phyloP scores from a whole-genome alignment of 2,329 filamentous ascomycete genomes.

The Aspergillus sp. region DNA sequence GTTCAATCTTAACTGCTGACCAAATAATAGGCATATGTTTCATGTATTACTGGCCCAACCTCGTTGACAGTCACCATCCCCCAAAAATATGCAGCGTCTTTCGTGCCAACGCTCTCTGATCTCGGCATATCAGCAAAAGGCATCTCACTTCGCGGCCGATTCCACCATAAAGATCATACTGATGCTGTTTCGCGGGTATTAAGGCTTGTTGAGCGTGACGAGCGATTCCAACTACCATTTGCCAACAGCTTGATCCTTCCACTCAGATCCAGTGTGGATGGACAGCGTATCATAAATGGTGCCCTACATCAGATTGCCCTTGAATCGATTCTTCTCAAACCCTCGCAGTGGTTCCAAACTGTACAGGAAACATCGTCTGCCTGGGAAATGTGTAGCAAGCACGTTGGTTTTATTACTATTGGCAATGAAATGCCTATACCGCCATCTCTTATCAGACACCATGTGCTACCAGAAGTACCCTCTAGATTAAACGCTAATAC shows the following conservation, averaged over 20 bases:
- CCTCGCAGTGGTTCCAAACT: not conserved
- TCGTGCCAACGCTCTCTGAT: not conserved
- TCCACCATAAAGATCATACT: not conserved
- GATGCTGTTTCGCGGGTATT: not conserved
- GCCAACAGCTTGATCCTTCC: not conserved
- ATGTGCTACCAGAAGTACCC: too few species aligned
- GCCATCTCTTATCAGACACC: not conserved
- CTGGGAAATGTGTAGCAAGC: not conserved
- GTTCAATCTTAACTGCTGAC: too few species aligned
- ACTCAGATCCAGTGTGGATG: not conserved
- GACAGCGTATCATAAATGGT: not conserved
- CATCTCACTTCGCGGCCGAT: not conserved
- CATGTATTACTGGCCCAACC: not conserved
- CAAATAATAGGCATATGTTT: not conserved
- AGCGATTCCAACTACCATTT: not conserved
- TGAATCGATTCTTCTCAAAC: not conserved
- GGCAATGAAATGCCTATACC: not conserved
- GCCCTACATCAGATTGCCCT: not conserved
- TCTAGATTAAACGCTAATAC: too few species aligned
- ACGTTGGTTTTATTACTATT: not conserved
- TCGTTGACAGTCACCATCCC: not conserved
- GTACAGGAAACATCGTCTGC: not conserved
- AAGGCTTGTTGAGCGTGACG: not conserved
- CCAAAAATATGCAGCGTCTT: not conserved
- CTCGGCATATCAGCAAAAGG: not conserved